Evolutionary conservation across 1,139 yeast species (phyloP), one percentile per base, ranked within the genome.

Genomic region (Blastobotrys persicus): DNA sequence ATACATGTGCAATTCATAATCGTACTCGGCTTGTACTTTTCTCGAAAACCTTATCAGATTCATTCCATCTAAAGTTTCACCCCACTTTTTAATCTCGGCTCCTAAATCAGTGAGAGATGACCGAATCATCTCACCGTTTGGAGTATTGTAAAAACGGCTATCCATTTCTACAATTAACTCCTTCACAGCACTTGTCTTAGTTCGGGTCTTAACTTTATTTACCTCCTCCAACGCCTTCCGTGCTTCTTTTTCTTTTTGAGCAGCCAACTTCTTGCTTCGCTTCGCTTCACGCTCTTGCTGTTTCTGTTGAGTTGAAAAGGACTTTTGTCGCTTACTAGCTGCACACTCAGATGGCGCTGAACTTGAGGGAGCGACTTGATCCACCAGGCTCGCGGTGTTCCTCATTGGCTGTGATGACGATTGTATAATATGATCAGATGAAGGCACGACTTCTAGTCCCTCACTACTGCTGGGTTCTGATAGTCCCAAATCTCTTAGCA

Each of bases 151-250:
- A 17, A 55, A 18, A 2, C 34, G 44, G 9, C 31, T 34, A 13
- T 45, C 46, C 14, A 58, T 19, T 20, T 55, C 54, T 11, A 57
- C 40, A 31, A 57, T 54, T 46, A 59, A 48, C 40, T 59, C 62
- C 17, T 48, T 54, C n/a, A 47, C 46, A n/a, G 37, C 46, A 7
- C 45, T 49, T 4, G 42, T 18, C 17, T 40, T 42, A 4, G 35
- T 16, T 23, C 9, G 5, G 3, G 31, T 14, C 31, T 18, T 38
- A 23, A 9, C 17, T 9, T 33, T 46, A 35, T 46, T 47, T n/a
- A 45, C 53, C 17, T 33, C 26, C 26, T 44, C 53, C 19, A 39
- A 41, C 13, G 17, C 53, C 32, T 41, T 37, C 9, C 38, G 31
- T 17, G 42, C 42, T 20, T 12, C 32, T 28, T 39, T 46, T 26